Conservation (phyloP, 208 protist genomes). For the Leptomonas pyrrhocoris region DNA sequence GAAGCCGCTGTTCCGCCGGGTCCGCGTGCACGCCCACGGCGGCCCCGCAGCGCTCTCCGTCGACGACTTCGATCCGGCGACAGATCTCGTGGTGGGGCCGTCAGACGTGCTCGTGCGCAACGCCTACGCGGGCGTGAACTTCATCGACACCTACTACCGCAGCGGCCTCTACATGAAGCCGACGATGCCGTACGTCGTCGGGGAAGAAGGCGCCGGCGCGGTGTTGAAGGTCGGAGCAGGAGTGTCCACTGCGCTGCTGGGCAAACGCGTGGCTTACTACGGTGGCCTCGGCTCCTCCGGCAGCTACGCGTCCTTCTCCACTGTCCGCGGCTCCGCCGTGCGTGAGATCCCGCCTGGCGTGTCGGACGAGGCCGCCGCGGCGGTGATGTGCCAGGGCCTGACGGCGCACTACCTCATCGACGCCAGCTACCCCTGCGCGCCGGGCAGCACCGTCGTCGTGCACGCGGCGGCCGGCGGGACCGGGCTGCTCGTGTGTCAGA, state of each 20-base stretch:
- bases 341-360: constrained; percentile 57
- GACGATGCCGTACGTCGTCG: constrained; percentile 67
- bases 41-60: constrained; percentile 22
- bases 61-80: constrained; percentile 17
- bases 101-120: constrained; percentile 60
- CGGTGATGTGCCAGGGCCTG: constrained; percentile 79
- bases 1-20: background rate
- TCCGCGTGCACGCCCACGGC: constrained; percentile 7
- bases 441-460: constrained; percentile 67
- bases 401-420: constrained; percentile 90
- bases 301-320: constrained; percentile 76
- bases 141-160: constrained; percentile 93
- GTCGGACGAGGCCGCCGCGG: constrained; percentile 48
- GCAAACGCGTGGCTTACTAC: constrained; percentile 80
- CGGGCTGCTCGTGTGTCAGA: constrained; percentile 86
- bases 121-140: constrained; percentile 87
- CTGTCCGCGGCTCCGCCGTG: constrained; percentile 21
- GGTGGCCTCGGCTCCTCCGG: constrained; percentile 29
- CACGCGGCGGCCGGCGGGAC: constrained; percentile 90
- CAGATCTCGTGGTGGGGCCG: background rate
- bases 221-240: constrained; percentile 49
- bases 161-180: constrained; percentile 77
- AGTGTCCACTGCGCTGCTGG: constrained; percentile 32
- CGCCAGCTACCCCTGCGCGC: constrained; percentile 55
- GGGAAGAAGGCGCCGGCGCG: constrained; percentile 76